A percentile compares a stretch with the other conserved stretches of the same genome.
These are phyloP conservation scores for Coriaria nepalensis DNA, from an alignment of 306 rosid species.

Conservation along the genomic window DNA sequence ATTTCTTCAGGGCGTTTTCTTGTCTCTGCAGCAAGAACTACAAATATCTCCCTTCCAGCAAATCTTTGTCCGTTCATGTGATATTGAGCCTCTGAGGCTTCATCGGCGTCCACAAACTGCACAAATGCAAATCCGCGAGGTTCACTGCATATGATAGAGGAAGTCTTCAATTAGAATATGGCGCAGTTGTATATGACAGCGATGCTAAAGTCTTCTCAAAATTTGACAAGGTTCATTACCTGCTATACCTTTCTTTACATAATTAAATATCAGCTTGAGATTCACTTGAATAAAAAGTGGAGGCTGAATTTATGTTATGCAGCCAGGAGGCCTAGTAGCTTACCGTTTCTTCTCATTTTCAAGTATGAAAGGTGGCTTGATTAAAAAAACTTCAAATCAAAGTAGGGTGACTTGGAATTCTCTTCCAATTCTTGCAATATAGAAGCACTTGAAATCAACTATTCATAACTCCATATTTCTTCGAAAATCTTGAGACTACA, in stretches of 20 bases:
- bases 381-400: conserved; percentile 53
- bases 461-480: conserved; percentile 51
- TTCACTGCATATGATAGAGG: conserved; percentile 41
- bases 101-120: conserved; percentile 87
- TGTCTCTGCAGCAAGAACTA: conserved; percentile 84
- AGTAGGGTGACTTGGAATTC: conserved; percentile 35
- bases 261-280: conserved; percentile 26
- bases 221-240: conserved; percentile 13
- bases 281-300: conserved; percentile 30
- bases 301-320: conserved; percentile 41
- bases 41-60: conserved; percentile 97
- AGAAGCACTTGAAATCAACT: conserved; percentile 69
- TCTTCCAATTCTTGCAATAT: conserved; percentile 16
- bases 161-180: conserved; percentile 22
- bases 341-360: conserved; percentile 59
- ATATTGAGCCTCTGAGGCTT: conserved; percentile 95
- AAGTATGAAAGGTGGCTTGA: conserved; percentile 73
- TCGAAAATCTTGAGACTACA: conserved; percentile 57
- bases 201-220: no score
- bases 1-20: conserved; percentile 98
- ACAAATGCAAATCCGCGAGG: conserved; percentile 99
- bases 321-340: conserved; percentile 51
- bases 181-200: conserved; percentile 1
- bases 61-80: conserved; percentile 87
- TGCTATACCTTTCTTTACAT: conserved; percentile 37